These are phyloP conservation scores for Xerophyta viscosa DNA, from an alignment of 106 monocot genomes.

Conservation along the genomic window DNA sequence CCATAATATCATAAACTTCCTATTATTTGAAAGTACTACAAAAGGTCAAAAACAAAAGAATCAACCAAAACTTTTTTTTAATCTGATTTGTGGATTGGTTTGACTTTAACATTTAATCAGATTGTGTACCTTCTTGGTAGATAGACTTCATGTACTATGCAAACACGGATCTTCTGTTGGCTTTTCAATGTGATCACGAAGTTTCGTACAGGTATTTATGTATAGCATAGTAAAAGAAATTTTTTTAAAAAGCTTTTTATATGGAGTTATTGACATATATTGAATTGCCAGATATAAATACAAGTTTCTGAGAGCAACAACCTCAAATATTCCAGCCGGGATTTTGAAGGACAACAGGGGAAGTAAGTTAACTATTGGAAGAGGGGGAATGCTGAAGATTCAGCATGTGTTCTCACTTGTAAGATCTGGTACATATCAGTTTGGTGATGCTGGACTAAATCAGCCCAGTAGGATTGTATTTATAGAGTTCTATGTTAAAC, in stretches of 20 bases:
- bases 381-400: conserved; percentile 89
- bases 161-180: conserved; percentile 73
- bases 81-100: no score
- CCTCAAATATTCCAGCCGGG: conserved; percentile 65
- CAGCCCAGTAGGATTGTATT: conserved; percentile 79
- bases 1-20: no score
- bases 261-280: no score
- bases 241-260: no score
- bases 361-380: conserved; percentile 80
- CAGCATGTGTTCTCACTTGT: conserved; percentile 82
- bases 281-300: conserved; percentile 99
- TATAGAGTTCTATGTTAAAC: conserved; percentile 91
- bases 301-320: conserved; percentile 90
- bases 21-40: no score
- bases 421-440: conserved; percentile 36
- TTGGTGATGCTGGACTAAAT: conserved; percentile 20
- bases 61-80: no score
- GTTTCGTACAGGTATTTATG: conserved; percentile 60
- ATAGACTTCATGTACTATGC: conserved; percentile 81
- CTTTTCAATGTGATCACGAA: conserved; percentile 71
- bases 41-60: no score
- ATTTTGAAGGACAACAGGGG: conserved; percentile 87
- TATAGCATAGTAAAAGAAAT: no score
- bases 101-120: no score
- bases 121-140: conserved; percentile 21